Percentiles rank a stretch among this genome's conserved stretches.
Evolutionary conservation across 495 filamentous ascomycete genomes (phyloP).

Genomic region (Penicillium subrubescens): DNA sequence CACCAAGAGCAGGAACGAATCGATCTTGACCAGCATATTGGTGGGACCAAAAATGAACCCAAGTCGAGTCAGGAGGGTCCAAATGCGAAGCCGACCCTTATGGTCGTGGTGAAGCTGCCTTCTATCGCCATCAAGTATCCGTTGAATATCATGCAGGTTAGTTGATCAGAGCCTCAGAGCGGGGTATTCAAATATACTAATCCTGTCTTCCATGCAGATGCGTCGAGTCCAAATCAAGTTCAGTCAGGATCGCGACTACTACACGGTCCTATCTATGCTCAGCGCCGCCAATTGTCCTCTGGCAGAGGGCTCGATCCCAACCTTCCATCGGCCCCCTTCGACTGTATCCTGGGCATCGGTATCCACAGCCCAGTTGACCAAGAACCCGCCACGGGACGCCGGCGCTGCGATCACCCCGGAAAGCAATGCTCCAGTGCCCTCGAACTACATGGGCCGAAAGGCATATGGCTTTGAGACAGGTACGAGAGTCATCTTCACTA

Average conservation of each 20-base stretch:
- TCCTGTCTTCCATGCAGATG: conserved; percentile 21
- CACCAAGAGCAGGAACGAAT: conserved; percentile 36
- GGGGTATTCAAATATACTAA: background rate
- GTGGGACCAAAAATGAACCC: conserved; percentile 19
- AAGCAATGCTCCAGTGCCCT: conserved; percentile 9
- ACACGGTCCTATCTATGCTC: conserved; percentile 38
- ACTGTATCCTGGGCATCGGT: conserved; percentile 33
- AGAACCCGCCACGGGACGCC: conserved; percentile 2
- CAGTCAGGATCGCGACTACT: conserved; percentile 39
- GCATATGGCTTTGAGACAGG: conserved; percentile 13
- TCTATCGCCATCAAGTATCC: conserved; percentile 49
- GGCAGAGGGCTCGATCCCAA: conserved; percentile 36
- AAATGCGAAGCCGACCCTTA: conserved; percentile 30
- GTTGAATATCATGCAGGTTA: conserved; percentile 17
- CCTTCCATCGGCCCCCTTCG: conserved; percentile 27
- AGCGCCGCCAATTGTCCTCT: conserved; percentile 45
- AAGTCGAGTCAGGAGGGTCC: conserved; percentile 5
- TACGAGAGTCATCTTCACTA: conserved; percentile 1
- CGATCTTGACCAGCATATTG: conserved; percentile 32
- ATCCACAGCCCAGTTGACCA: conserved; percentile 8
- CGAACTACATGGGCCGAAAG: conserved; percentile 9
- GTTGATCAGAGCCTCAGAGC: background rate
- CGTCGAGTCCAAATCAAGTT: conserved; percentile 51
- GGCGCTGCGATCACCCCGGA: conserved; percentile 14
- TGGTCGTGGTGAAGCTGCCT: conserved; percentile 46